A percentile compares a stretch with the other conserved stretches of the same genome.
Evolutionary conservation across 2,329 filamentous ascomycete species (phyloP).

Genomic region (Xylaria sp.): DNA sequence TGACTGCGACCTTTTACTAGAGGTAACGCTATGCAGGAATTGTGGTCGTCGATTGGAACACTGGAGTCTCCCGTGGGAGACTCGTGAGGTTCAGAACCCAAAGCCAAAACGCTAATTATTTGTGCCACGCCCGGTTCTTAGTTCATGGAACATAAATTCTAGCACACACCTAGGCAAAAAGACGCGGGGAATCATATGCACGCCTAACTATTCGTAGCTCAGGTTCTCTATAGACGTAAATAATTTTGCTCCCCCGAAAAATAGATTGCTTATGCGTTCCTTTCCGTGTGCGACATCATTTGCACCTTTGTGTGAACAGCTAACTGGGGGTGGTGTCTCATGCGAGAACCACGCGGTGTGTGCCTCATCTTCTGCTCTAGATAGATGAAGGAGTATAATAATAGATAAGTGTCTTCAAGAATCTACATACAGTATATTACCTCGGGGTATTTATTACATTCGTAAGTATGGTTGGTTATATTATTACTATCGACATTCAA

Average conservation of each 20-base stretch:
- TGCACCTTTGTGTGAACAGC: neutral
- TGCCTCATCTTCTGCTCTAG: neutral
- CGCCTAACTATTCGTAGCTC: slow-evolving; percentile 8
- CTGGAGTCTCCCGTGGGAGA: slow-evolving; percentile 1
- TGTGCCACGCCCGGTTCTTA: neutral
- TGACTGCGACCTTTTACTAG: slow-evolving; percentile 4
- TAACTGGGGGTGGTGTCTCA: neutral
- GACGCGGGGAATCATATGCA: slow-evolving; percentile 13
- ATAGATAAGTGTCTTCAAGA: neutral
- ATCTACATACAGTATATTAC: neutral
- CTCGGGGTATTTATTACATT: neutral
- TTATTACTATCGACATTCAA: slow-evolving; percentile 16
- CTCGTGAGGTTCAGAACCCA: neutral
- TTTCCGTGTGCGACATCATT: neutral
- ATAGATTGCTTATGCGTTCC: neutral
- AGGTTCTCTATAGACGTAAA: slow-evolving; percentile 23
- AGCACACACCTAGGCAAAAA: neutral
- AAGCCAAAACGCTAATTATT: neutral
- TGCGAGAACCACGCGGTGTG: neutral
- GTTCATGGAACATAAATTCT: neutral
- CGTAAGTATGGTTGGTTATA: slow-evolving; percentile 11
- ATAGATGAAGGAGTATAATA: neutral
- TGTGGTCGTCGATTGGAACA: neutral
- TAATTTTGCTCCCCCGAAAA: neutral
- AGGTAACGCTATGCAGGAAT: neutral